Evolutionary conservation across 2,329 filamentous ascomycete species (phyloP), one percentile per base, ranked within the genome.

Genomic region (Beauveria sp.): DNA sequence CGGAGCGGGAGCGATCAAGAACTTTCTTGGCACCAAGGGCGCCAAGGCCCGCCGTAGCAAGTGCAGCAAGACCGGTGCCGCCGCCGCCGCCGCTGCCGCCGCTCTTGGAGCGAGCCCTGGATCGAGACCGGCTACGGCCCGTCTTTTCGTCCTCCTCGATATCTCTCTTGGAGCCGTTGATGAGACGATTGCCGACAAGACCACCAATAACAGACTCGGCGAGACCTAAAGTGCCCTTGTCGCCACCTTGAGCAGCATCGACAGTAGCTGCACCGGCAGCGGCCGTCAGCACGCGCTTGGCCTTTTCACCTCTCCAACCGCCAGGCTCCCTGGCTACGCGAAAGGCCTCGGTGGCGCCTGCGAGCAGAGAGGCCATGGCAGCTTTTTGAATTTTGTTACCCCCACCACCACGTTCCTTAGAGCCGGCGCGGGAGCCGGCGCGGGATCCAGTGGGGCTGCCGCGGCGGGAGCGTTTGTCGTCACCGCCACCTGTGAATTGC

Each of bases 311-410:
- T 65, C 87, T 89, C 92, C 93, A 97, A 49, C 88, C 85, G 60
- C 93, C 93, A 2, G 91, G 89, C 65, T 95, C 89, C 69, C 93
- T 96, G 72, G 93, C 87, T 61, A 92, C 87, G 64, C 91, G 88
- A 81, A 96, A 96, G 47, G 93, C 93, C 74, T 97, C 93, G 60
- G 92, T 89, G 46, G 93, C 93, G 68, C 92, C 93, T 34, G 93
- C 93, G 52, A 96, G 84, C 45, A 97, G 80, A 22, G 93, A 95
- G 40, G 93, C 93, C 79, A 95, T 93, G 72, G 93, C 91, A 40
- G 92, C 92, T 75, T 96, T 91, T 66, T 92, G 86, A 52, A 91
- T 84, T 68, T 90, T 90, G 67, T 78, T 81, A 42, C 78, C 74
- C 14, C 71, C 70, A 34, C 70, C 73, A 46, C 79, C 73, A 46